Evolutionary conservation across 495 filamentous ascomycete species (phyloP), one percentile per base, ranked within the genome.

Genomic region (Pseudevernia furfuracea): DNA sequence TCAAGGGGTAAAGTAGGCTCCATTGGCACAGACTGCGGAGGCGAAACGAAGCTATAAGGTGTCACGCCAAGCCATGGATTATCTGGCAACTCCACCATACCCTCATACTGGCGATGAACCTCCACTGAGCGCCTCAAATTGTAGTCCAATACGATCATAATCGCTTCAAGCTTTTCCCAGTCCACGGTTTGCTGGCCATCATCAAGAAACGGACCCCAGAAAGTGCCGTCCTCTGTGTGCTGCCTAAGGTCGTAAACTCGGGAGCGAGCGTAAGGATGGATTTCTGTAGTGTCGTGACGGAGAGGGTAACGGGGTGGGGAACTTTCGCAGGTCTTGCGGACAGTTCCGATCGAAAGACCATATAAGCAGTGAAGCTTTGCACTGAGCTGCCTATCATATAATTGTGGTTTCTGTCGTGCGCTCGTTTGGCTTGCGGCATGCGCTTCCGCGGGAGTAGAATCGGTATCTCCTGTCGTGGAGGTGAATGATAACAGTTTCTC

Each of bases 121-220:
- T 57, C 57, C 4, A 32, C 56, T 15, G 60, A 68, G 7, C 59
- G 57, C 49, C 66, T 68, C 48, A 87, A 74, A 68, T 87, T 88
- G 57, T 76, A 74, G 7, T 78, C 78, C 19, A 88, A 69, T 37
- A 87, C 79, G 0, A 89, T 70, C 79, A 87, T 77, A 38, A 87
- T 78, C 0, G 85, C 83, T 67, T 89, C 86, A 28, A 87, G 71
- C 75, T 84, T 87, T 70, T 89, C 86, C 87, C 86, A 89, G 67
- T 89, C 85, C 4, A 87, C 83, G 14, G 69, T 71, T 37, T 75
- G 72, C 10, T 69, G 72, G 2, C 79, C 79, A 68, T 86, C 84
- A 46, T 77, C 72, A 53, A 75, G 65, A 70, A 86, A 89, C 0
- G 87, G 86, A 0, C 86, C 87, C 85, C 86, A 88, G 21, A 77